Percentiles rank a stretch among this genome's conserved stretches.
These are phyloP conservation scores for Camptophora hylomeconis DNA, from an alignment of 2,329 filamentous ascomycete genomes.

Conservation along the genomic window DNA sequence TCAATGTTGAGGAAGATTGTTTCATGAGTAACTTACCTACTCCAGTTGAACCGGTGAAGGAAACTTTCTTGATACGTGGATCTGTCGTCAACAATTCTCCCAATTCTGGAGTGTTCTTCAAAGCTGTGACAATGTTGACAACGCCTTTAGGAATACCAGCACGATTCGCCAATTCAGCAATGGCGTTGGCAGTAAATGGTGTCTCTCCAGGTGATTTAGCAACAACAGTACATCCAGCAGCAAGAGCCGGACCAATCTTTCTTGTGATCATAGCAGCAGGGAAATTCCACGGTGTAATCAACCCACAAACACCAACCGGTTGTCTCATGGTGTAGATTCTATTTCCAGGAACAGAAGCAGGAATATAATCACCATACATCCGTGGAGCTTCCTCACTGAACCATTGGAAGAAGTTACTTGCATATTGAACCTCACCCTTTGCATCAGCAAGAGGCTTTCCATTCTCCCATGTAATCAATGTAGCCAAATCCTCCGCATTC, in stretches of 20 bases:
- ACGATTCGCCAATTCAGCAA: conserved; percentile 73
- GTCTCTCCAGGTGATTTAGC: conserved; percentile 87
- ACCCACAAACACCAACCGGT: conserved; percentile 53
- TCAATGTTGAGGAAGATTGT: conserved; percentile 70
- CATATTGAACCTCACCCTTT: conserved; percentile 45
- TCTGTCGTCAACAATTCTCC: conserved; percentile 66
- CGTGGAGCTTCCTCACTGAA: conserved; percentile 50
- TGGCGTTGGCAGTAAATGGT: conserved; percentile 75
- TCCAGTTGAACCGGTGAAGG: conserved; percentile 69
- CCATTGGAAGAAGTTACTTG: conserved; percentile 49
- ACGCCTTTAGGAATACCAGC: conserved; percentile 86
- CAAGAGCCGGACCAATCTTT: conserved; percentile 49
- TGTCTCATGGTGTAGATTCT: conserved; percentile 51
- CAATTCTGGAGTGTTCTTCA: conserved; percentile 66
- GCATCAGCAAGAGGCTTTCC: conserved; percentile 52
- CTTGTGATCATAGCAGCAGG: conserved; percentile 41
- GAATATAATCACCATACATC: conserved; percentile 48
- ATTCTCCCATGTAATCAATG: conserved; percentile 50
- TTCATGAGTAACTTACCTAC: conserved; percentile 73
- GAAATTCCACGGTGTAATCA: conserved; percentile 59
- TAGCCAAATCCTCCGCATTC: conserved; percentile 52
- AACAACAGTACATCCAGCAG: conserved; percentile 91
- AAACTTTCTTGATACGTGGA: conserved; percentile 71
- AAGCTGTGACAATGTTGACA: conserved; percentile 73
- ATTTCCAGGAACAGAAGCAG: conserved; percentile 45